These are phyloP conservation scores for Fraxinus albicans DNA, from an alignment of 305 asterid species.

Conservation along the genomic window DNA sequence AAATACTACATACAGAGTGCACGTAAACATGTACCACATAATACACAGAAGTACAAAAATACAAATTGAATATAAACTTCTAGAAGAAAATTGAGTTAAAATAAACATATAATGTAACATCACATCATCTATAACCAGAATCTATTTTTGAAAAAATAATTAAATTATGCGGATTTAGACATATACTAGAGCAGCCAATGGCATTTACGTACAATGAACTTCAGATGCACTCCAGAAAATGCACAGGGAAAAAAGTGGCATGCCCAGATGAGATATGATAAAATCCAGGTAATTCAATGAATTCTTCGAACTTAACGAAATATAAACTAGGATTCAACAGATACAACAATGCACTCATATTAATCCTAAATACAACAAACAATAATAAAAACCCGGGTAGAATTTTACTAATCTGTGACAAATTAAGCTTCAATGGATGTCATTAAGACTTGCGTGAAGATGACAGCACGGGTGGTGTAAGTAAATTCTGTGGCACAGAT, in stretches of 20 bases:
- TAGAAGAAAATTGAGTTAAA: conserved; percentile 1
- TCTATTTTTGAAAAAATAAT: not conserved
- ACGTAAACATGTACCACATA: not conserved
- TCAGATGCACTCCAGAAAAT: not conserved
- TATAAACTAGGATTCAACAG: not conserved
- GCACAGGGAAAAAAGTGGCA: not conserved
- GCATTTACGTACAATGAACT: not conserved
- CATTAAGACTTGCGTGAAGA: conserved; percentile 27
- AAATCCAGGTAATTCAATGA: not conserved
- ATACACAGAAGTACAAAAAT: not conserved
- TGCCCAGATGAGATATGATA: conserved; percentile 21
- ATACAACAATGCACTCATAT: not conserved
- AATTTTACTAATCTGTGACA: not conserved
- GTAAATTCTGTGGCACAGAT: conserved; percentile 21
- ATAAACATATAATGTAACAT: conserved; percentile 1
- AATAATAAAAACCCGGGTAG: not conserved
- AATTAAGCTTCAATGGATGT: not conserved
- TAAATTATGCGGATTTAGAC: conserved; percentile 7
- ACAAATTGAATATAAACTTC: not conserved
- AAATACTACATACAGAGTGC: not conserved
- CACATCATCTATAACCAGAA: not conserved
- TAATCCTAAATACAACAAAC: not conserved
- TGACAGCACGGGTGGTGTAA: conserved; percentile 6
- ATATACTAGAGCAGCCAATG: not conserved
- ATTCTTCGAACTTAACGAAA: not conserved